Evolutionary conservation across 2,329 filamentous ascomycete genomes (phyloP), one percentile per base, ranked within the genome.

Genomic region (Colletotrichum aenigma): DNA sequence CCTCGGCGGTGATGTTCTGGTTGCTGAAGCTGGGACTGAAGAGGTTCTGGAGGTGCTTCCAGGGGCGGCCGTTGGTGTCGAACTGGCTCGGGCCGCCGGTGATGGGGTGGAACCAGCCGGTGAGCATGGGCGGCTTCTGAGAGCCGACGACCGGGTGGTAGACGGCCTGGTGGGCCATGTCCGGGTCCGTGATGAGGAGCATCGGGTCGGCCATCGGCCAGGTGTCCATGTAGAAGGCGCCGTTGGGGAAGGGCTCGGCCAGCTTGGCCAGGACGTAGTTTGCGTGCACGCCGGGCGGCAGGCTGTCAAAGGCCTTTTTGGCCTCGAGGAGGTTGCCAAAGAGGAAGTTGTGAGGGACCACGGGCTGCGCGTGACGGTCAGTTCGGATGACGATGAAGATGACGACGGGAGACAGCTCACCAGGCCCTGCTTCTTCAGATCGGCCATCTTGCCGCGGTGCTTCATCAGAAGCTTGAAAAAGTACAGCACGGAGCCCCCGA

Each of bases 11-110:
- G 21, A 83, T 80, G 34, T 83, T 83, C 62, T 74, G 77, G 61
- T 79, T 82, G 73, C 79, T 83, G 74, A 83, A 83, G 77, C 82
- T 83, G 3, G 81, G 81, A 30, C 80, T 68, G 60, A 84, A 83
- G 16, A 80, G 77, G 48, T 79, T 77, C 58, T 80, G 78, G 58
- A 83, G 79, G 52, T 74, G 77, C 75, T 79, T 82, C 82, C 82
- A 83, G 18, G 79, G 77, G 7, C 71, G 77, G 24, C 81, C 82
- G 74, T 83, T 83, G 60, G 81, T 78, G 28, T 81, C 82, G 74
- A 83, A 84, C 56, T 83, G 80, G 65, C 81, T 83, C 16, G 78
- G 66, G 5, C 82, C 82, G 26, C 77, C 78, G 36, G 82, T 80
- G 64, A 84, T 83, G 58, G 81, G 81, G 7, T 76, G 77, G 62